phyloP scores from a whole-genome alignment of 176 grass and related monocot genomes.

The Canna indica region DNA sequence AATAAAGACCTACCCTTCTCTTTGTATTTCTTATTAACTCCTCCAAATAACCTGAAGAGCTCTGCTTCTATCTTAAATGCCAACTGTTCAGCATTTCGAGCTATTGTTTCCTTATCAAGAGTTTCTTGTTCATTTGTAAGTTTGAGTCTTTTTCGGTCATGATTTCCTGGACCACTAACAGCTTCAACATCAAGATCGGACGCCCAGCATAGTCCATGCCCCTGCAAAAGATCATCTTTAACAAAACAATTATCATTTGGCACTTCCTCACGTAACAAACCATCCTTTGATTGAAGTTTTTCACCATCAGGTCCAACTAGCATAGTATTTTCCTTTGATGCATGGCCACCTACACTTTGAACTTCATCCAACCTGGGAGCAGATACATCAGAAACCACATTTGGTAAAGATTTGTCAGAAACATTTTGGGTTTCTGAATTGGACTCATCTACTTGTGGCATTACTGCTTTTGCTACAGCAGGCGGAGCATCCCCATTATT shows the following conservation, averaged over 20 bases:
- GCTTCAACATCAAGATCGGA: conserved; percentile 36
- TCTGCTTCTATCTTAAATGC: conserved; percentile 60
- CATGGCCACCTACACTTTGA: conserved; percentile 21
- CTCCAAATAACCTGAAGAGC: conserved; percentile 59
- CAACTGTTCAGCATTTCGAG: conserved; percentile 35
- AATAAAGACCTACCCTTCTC: conserved; percentile 71
- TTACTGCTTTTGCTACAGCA: conserved; percentile 17
- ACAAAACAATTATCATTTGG: conserved; percentile 36
- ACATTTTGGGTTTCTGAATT: neutral
- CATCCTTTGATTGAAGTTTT: conserved; percentile 19
- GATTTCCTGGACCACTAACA: conserved; percentile 16
- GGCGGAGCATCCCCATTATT: conserved; percentile 8
- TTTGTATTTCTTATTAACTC: conserved; percentile 82
- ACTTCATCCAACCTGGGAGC: conserved; percentile 9
- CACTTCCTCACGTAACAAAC: conserved; percentile 32
- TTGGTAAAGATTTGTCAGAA: conserved; percentile 16
- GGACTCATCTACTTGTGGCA: conserved; percentile 13
- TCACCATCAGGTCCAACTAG: conserved; percentile 15
- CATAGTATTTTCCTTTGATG: conserved; percentile 10
- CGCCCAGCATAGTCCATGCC: conserved; percentile 88
- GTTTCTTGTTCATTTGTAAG: conserved; percentile 13
- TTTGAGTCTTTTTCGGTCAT: conserved; percentile 27
- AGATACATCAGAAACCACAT: conserved; percentile 19
- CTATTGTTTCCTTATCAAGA: conserved; percentile 11
- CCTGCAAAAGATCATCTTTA: conserved; percentile 87